These are phyloP conservation scores for Teratosphaeria viscida DNA, from an alignment of 2,329 filamentous ascomycete genomes.

Conservation along the genomic window DNA sequence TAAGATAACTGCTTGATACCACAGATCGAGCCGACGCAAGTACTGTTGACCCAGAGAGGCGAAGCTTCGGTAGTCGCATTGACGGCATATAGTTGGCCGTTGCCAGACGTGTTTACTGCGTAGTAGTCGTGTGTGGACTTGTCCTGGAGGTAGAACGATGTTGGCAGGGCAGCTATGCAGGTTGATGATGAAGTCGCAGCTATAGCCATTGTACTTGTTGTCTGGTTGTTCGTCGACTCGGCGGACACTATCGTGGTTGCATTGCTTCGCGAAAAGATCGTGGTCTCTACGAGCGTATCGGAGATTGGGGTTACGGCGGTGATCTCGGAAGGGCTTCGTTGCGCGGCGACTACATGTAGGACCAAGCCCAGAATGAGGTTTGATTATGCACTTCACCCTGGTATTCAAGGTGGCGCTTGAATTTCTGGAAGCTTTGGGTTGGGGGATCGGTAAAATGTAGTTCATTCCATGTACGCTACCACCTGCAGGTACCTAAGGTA, in stretches of 20 bases:
- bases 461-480: background rate
- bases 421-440: background rate
- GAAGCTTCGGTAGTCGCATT: background rate
- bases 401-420: background rate
- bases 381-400: too few relatives aligned
- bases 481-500: background rate
- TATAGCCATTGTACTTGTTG: background rate
- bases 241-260: background rate
- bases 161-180: background rate
- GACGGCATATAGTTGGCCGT: background rate
- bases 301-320: background rate
- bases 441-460: background rate
- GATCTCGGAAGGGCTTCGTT: background rate
- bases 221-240: background rate
- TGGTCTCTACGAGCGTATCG: background rate
- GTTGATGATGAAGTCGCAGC: background rate
- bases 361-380: background rate
- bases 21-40: background rate
- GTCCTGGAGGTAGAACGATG: background rate
- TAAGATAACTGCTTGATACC: background rate
- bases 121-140: background rate
- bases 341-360: background rate
- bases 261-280: background rate
- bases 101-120: background rate
- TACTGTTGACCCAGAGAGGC: background rate